Evolutionary conservation across 352 stramenopile species (phyloP).

Genomic region (Phytophthora colocasiae): DNA sequence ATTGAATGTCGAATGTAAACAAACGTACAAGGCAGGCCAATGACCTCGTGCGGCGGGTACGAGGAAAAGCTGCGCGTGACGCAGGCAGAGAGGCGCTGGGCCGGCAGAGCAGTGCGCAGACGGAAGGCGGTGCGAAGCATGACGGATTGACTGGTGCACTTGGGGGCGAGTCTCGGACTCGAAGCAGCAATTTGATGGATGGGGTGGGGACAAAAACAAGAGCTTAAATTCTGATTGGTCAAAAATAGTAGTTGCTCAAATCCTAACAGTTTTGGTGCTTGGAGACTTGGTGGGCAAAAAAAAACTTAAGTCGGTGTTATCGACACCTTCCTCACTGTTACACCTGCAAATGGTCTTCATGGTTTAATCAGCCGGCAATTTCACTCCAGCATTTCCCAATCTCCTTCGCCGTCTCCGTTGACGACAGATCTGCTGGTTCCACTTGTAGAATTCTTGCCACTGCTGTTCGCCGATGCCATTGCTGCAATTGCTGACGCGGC

Average conservation of each 20-base stretch:
- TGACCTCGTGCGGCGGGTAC: conserved; percentile 80
- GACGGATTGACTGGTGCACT: conserved; percentile 12
- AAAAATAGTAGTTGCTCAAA: conserved; percentile 8
- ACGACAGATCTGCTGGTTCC: conserved; percentile 13
- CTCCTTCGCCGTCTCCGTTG: conserved; percentile 22
- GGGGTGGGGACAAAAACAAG: conserved; percentile 16
- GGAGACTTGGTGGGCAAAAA: too few relatives aligned
- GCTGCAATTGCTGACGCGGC: conserved; percentile 29
- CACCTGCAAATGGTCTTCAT: background rate
- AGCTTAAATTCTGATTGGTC: conserved; percentile 8
- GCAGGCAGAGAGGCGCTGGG: conserved; percentile 45
- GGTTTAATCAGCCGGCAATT: background rate
- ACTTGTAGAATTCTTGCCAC: conserved; percentile 26
- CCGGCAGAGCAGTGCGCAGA: conserved; percentile 42
- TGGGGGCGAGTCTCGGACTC: conserved; percentile 28
- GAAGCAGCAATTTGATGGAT: conserved; percentile 40
- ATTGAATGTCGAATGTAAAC: conserved; percentile 1
- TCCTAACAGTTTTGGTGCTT: background rate
- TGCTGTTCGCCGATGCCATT: conserved; percentile 30
- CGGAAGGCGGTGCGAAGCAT: conserved; percentile 77
- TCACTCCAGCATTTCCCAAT: conserved; percentile 45
- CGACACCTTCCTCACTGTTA: background rate
- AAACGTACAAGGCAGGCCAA: conserved; percentile 75
- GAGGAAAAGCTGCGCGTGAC: conserved; percentile 64
- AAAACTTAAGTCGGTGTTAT: too few relatives aligned